phyloP scores from a whole-genome alignment of 805 yeast species.

The Ogataea ganodermae region DNA sequence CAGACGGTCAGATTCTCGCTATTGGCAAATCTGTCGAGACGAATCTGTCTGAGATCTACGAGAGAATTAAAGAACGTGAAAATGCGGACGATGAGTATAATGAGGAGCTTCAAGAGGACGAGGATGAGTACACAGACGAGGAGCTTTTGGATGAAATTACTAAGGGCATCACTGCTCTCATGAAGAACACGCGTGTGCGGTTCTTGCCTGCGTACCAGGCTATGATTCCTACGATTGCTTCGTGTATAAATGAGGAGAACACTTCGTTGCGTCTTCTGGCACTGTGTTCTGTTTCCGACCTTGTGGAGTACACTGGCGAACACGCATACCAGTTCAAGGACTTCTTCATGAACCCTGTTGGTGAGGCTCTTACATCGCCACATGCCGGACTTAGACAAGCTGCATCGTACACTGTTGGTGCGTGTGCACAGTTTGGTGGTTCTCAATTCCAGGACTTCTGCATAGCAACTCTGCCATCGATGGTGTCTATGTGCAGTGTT shows the following conservation, averaged over 20 bases:
- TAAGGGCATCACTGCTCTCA: slow-evolving; percentile 68
- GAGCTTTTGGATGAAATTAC: slow-evolving; percentile 85
- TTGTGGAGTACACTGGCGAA: slow-evolving; percentile 78
- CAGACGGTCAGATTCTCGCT: slow-evolving; percentile 52
- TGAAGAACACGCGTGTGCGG: slow-evolving; percentile 58
- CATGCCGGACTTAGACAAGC: slow-evolving; percentile 82
- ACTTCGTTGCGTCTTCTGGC: slow-evolving; percentile 75
- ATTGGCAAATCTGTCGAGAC: slow-evolving; percentile 61
- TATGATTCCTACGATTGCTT: slow-evolving; percentile 61
- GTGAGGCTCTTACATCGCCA: slow-evolving; percentile 65
- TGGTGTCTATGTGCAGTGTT: slow-evolving; percentile 68
- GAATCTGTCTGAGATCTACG: slow-evolving; percentile 66
- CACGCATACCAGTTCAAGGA: slow-evolving; percentile 65
- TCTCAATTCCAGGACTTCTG: slow-evolving; percentile 59
- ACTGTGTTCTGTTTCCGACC: slow-evolving; percentile 74
- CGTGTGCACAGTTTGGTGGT: slow-evolving; percentile 83
- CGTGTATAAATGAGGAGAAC: slow-evolving; percentile 65
- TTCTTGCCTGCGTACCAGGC: slow-evolving; percentile 68
- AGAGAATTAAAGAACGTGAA: slow-evolving; percentile 72
- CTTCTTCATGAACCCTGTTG: slow-evolving; percentile 60
- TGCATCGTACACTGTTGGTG: slow-evolving; percentile 82
- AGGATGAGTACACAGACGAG: slow-evolving; percentile 85
- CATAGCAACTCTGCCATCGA: slow-evolving; percentile 68
- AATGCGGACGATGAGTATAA: slow-evolving; percentile 81
- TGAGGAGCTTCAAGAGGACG: slow-evolving; percentile 83